These are phyloP conservation scores for Leccinum obscurum DNA, from an alignment of 768 basidiomycete species.

Conservation along the genomic window DNA sequence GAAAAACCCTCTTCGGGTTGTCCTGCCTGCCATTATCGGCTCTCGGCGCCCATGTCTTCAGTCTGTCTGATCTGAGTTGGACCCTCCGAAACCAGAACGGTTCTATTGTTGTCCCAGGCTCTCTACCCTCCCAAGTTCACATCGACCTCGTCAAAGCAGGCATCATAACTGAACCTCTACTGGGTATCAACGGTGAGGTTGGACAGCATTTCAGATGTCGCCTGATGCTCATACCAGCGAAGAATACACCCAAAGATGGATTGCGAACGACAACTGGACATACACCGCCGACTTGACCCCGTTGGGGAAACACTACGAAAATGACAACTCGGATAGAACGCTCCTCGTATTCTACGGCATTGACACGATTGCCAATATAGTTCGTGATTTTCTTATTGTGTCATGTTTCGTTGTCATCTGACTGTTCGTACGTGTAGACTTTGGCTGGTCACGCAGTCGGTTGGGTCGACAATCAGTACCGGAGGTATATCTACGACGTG, in stretches of 20 bases:
- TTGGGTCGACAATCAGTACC: constrained; percentile 25
- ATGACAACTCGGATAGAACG: too few relatives aligned
- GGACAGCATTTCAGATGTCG: constrained; percentile 1
- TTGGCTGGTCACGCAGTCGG: constrained; percentile 51
- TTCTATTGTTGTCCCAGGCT: constrained; percentile 51
- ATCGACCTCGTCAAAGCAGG: constrained; percentile 53
- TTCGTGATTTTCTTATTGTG: constrained; percentile 24
- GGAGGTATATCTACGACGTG: too few relatives aligned
- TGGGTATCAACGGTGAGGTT: constrained; percentile 50
- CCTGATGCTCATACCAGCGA: not conserved
- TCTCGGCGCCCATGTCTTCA: constrained; percentile 32
- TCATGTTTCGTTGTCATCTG: not conserved
- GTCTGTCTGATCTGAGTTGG: constrained; percentile 51
- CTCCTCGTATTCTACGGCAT: too few relatives aligned
- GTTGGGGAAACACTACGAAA: constrained; percentile 33
- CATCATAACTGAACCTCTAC: constrained; percentile 52
- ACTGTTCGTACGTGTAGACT: constrained; percentile 35
- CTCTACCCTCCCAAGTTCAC: constrained; percentile 54
- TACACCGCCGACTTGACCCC: constrained; percentile 55
- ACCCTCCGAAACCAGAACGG: constrained; percentile 55
- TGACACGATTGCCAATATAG: constrained; percentile 55
- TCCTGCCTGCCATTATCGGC: constrained; percentile 15
- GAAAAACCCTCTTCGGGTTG: not conserved
- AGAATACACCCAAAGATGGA: constrained; percentile 59
- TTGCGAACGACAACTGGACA: constrained; percentile 58